phyloP scores from a whole-genome alignment of 78 protist species.

The Dictyostelium brefeldianum region DNA sequence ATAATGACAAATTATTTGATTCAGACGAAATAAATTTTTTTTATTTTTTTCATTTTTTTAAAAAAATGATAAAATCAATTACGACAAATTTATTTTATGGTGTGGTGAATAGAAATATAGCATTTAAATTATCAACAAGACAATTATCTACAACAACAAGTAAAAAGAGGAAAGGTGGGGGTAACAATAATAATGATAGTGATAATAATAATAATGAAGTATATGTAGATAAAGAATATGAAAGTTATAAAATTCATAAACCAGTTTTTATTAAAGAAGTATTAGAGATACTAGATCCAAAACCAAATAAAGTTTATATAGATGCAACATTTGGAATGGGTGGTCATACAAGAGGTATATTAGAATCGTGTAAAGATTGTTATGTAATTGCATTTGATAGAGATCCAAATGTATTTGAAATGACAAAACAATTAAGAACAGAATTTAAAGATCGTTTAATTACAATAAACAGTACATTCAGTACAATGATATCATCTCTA shows the following conservation, averaged over 20 bases:
- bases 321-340: conserved; percentile 73
- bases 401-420: conserved; percentile 60
- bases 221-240: neutral
- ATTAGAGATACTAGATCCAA: conserved; percentile 5
- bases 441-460: conserved; percentile 46
- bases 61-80: neutral
- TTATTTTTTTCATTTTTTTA: neutral
- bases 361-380: conserved; percentile 31
- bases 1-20: too few relatives aligned
- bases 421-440: conserved; percentile 32
- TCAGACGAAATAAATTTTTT: too few relatives aligned
- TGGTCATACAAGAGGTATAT: conserved; percentile 41
- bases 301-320: conserved; percentile 13
- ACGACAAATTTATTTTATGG: too few relatives aligned
- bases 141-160: too few relatives aligned
- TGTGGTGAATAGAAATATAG: too few relatives aligned
- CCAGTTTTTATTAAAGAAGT: conserved; percentile 62
- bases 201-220: neutral
- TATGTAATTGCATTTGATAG: conserved; percentile 68
- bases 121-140: too few relatives aligned
- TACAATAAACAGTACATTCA: conserved; percentile 33
- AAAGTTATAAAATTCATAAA: conserved; percentile 53
- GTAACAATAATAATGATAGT: neutral
- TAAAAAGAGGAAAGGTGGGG: too few relatives aligned
- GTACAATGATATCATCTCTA: neutral